Percentiles rank a stretch among this genome's conserved stretches.
These are phyloP conservation scores for Taiozyma sp. DNA, from an alignment of 1,139 yeast species.

Conservation along the genomic window DNA sequence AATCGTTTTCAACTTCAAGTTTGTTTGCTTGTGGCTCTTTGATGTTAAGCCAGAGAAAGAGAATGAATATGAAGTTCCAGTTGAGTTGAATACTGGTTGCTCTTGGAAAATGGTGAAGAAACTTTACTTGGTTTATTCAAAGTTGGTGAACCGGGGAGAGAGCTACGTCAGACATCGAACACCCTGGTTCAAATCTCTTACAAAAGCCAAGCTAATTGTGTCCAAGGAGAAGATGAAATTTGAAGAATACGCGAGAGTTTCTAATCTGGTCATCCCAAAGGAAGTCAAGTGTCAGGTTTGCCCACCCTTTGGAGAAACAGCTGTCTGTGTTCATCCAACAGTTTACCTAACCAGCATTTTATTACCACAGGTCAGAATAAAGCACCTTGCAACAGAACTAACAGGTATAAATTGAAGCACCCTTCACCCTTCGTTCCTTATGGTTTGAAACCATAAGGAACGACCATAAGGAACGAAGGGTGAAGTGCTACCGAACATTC, in stretches of 20 bases:
- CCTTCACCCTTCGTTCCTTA: too few species aligned
- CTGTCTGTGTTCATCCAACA: background rate
- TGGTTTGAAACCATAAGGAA: too few species aligned
- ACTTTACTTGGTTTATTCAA: background rate
- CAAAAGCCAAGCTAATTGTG: background rate
- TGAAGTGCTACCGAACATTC: too few species aligned
- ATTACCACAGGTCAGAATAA: background rate
- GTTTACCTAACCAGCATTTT: background rate
- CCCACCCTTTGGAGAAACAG: background rate
- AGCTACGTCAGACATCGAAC: background rate
- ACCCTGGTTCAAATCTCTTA: background rate
- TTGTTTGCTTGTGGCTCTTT: background rate
- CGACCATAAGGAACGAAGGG: too few species aligned
- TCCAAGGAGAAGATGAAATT: background rate
- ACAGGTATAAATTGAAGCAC: too few species aligned
- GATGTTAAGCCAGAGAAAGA: background rate
- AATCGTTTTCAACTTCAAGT: background rate
- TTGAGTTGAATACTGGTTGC: background rate
- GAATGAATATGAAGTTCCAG: background rate
- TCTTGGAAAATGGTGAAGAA: background rate
- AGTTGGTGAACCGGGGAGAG: background rate
- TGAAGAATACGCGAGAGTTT: background rate
- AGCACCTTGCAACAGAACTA: background rate
- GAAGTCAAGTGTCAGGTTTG: background rate
- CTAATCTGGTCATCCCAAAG: background rate